Percentiles rank a stretch among this genome's conserved stretches.
Conservation (phyloP, 306 rosid species). For the Delonix regia region DNA sequence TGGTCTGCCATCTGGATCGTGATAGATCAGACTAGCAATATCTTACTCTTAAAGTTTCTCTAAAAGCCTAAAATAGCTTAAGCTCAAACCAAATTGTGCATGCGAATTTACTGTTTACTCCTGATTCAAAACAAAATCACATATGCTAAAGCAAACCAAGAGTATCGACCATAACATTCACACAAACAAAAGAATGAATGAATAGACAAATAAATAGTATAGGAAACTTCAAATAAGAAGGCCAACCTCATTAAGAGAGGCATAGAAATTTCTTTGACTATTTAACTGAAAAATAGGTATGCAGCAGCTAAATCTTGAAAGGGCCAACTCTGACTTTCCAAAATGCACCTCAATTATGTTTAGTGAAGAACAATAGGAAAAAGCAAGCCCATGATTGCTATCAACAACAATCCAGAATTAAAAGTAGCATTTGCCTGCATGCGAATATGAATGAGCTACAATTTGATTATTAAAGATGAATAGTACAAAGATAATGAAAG, state of each 20-base stretch:
- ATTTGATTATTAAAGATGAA: not conserved
- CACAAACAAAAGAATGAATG: no score
- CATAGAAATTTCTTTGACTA: slow-evolving; percentile 49
- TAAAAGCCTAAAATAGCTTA: not conserved
- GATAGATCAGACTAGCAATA: not conserved
- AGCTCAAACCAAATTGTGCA: not conserved
- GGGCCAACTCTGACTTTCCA: slow-evolving; percentile 67
- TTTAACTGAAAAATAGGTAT: slow-evolving; percentile 71
- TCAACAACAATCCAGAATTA: slow-evolving; percentile 64
- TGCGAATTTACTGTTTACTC: not conserved
- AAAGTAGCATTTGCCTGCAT: slow-evolving; percentile 67
- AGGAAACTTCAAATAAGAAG: not conserved
- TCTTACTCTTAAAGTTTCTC: slow-evolving; percentile 7
- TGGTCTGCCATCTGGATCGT: not conserved
- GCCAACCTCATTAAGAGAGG: slow-evolving; percentile 57
- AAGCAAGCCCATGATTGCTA: slow-evolving; percentile 71
- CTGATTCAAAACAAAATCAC: no score
- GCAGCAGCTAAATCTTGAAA: slow-evolving; percentile 68
- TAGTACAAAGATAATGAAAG: not conserved
- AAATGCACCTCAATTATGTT: slow-evolving; percentile 58
- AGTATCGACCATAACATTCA: no score
- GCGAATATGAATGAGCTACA: slow-evolving; percentile 40
- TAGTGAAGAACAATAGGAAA: slow-evolving; percentile 67
- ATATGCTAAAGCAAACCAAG: no score
- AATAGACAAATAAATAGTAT: no score